These are phyloP conservation scores for Orbilia ellipsospora DNA, from an alignment of 2,329 filamentous ascomycete genomes.

Conservation along the genomic window DNA sequence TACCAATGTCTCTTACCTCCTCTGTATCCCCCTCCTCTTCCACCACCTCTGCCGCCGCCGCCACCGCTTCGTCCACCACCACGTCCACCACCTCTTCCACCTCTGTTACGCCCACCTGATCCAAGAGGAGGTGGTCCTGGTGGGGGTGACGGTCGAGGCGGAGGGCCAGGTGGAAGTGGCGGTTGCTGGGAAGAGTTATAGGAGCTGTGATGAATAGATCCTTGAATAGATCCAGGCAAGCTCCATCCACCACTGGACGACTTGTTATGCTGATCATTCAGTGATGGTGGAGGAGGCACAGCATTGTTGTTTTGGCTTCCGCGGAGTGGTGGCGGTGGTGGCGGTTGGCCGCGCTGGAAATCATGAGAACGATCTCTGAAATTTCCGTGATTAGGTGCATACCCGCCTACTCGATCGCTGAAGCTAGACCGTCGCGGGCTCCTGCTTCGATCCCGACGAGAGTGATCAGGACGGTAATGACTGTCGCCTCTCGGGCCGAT, in stretches of 20 bases:
- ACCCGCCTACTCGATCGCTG: constrained; percentile 37
- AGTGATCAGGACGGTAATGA: constrained; percentile 32
- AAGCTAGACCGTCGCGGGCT: constrained; percentile 39
- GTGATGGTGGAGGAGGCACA: constrained; percentile 26
- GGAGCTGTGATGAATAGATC: constrained; percentile 39
- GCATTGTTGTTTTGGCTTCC: constrained; percentile 38
- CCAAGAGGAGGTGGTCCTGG: constrained; percentile 17
- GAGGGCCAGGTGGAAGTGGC: constrained; percentile 38
- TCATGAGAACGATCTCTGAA: constrained; percentile 51
- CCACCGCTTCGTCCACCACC: constrained; percentile 10
- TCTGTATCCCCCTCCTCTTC: constrained; percentile 11
- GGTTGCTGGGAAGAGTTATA: constrained; percentile 34
- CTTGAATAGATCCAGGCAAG: constrained; percentile 43
- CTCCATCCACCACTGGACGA: constrained; percentile 41
- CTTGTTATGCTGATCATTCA: not conserved
- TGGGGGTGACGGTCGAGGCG: not conserved
- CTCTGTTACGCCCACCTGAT: constrained; percentile 3
- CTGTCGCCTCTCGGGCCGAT: constrained; percentile 27
- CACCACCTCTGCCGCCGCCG: constrained; percentile 11
- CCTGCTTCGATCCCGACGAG: constrained; percentile 40
- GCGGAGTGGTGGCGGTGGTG: constrained; percentile 22
- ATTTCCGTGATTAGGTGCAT: constrained; percentile 10
- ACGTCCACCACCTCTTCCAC: constrained; percentile 20
- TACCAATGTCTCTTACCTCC: constrained; percentile 13
- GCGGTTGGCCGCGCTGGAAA: constrained; percentile 37